These are phyloP conservation scores for Coccinonectria pachysandricola DNA, from an alignment of 2,329 filamentous ascomycete genomes.

Conservation along the genomic window DNA sequence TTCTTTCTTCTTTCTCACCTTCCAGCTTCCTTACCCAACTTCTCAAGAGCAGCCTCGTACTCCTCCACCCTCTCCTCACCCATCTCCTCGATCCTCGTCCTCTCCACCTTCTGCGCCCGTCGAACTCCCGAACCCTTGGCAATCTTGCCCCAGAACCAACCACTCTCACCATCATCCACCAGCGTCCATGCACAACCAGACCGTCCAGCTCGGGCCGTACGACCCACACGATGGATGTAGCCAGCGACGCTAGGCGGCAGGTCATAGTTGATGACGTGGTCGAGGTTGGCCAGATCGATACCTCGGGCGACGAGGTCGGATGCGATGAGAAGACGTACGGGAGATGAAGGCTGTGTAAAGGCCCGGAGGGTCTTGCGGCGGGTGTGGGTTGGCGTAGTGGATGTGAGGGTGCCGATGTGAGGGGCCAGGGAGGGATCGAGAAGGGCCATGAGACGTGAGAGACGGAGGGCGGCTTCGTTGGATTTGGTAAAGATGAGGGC, in stretches of 20 bases:
- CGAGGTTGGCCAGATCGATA: constrained; percentile 68
- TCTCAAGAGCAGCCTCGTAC: constrained; percentile 49
- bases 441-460: constrained; percentile 67
- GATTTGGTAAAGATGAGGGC: constrained; percentile 84
- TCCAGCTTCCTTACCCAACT: constrained; percentile 50
- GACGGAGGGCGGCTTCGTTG: constrained; percentile 76
- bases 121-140: constrained; percentile 45
- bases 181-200: constrained; percentile 76
- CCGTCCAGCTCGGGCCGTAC: constrained; percentile 75
- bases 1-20: constrained; percentile 11
- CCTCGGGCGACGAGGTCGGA: constrained; percentile 91
- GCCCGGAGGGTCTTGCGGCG: constrained; percentile 56
- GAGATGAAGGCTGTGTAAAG: constrained; percentile 57
- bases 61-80: constrained; percentile 33
- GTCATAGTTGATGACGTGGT: constrained; percentile 90
- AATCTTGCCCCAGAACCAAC: constrained; percentile 88
- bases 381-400: constrained; percentile 62
- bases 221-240: constrained; percentile 86
- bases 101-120: constrained; percentile 34
- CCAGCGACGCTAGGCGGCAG: constrained; percentile 69
- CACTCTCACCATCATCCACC: constrained; percentile 68
- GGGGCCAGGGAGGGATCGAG: constrained; percentile 49
- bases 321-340: constrained; percentile 68
- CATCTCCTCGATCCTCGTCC: constrained; percentile 38
- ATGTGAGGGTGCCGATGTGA: constrained; percentile 61